These are phyloP conservation scores for Iris pallida DNA, from an alignment of 116 monocot genomes.

Conservation along the genomic window DNA sequence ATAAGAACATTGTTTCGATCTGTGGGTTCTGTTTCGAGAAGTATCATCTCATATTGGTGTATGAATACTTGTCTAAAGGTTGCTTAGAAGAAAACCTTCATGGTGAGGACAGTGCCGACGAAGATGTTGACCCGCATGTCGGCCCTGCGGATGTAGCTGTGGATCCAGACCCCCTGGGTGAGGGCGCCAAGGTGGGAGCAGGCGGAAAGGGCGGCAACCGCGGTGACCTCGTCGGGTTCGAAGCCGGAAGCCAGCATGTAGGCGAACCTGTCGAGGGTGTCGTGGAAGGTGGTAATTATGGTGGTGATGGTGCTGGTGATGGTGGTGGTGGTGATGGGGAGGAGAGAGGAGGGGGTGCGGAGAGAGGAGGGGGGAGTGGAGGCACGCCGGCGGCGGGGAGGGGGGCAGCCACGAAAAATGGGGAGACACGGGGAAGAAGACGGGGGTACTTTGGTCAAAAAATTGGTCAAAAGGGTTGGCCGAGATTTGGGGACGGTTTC, in stretches of 20 bases:
- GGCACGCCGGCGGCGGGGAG: too few species aligned
- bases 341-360: too few species aligned
- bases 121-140: conserved; percentile 20
- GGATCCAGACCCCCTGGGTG: conserved; percentile 29
- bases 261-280: conserved; percentile 14
- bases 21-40: conserved; percentile 66
- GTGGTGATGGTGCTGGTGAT: too few species aligned
- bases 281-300: too few species aligned
- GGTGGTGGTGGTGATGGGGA: too few species aligned
- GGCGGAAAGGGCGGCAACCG: conserved; percentile 12
- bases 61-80: conserved; percentile 60
- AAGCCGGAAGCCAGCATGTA: conserved; percentile 6
- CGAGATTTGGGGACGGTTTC: too few species aligned
- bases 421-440: too few species aligned
- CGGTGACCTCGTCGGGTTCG: conserved; percentile 15
- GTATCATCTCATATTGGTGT: conserved; percentile 56
- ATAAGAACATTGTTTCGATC: conserved; percentile 69
- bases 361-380: too few species aligned
- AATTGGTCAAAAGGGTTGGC: too few species aligned
- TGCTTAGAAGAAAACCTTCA: conserved; percentile 79
- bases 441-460: too few species aligned
- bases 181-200: conserved; percentile 24
- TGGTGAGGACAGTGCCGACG: conserved; percentile 45
- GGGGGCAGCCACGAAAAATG: too few species aligned
- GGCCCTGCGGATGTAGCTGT: conserved; percentile 11